These are phyloP conservation scores for Sporothrix brasiliensis DNA, from an alignment of 2,329 filamentous ascomycete genomes.

Conservation along the genomic window DNA sequence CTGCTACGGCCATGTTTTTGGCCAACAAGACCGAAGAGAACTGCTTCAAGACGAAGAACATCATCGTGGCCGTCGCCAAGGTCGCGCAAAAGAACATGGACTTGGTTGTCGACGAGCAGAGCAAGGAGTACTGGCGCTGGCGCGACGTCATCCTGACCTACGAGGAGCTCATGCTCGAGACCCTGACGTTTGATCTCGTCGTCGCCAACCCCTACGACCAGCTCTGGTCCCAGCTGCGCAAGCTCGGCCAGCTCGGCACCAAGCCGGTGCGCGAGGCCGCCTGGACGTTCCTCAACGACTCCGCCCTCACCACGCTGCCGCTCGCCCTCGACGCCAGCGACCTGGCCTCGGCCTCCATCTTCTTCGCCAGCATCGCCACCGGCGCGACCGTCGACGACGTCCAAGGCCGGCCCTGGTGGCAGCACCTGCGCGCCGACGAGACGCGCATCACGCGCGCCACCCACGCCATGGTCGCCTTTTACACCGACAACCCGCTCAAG, in stretches of 20 bases:
- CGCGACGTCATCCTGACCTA: conserved; percentile 89
- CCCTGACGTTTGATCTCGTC: conserved; percentile 90
- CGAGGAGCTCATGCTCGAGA: conserved; percentile 90
- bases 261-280: conserved; percentile 38
- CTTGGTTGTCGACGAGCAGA: conserved; percentile 91
- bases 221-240: conserved; percentile 73
- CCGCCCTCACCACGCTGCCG: conserved; percentile 79
- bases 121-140: conserved; percentile 98
- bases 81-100: conserved; percentile 93
- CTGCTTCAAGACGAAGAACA: conserved; percentile 90
- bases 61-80: conserved; percentile 90
- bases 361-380: conserved; percentile 79
- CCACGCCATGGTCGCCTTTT: conserved; percentile 72
- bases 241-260: conserved; percentile 34
- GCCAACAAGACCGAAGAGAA: conserved; percentile 98
- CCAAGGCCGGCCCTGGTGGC: conserved; percentile 84
- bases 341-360: conserved; percentile 82
- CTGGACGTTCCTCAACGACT: conserved; percentile 94
- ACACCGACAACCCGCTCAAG: conserved; percentile 64
- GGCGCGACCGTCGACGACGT: conserved; percentile 75
- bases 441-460: conserved; percentile 72
- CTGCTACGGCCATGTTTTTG: conserved; percentile 87
- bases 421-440: conserved; percentile 70
- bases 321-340: conserved; percentile 77
- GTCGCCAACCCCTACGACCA: conserved; percentile 85